These are phyloP conservation scores for Fragilaria crotonensis DNA, from an alignment of 108 stramenopile genomes.

Conservation along the genomic window DNA sequence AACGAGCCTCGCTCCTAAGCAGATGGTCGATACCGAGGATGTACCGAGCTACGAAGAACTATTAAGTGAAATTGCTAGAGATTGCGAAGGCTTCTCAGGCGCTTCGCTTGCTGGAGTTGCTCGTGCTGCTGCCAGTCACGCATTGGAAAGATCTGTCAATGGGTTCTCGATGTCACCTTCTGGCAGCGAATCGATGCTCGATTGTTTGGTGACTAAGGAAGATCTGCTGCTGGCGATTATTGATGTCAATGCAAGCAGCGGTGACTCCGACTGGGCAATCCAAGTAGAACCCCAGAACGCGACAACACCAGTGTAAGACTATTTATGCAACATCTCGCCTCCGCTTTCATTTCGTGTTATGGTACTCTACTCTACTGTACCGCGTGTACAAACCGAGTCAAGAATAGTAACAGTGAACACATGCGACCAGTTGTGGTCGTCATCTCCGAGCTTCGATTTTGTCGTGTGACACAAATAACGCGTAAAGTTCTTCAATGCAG, in stretches of 20 bases:
- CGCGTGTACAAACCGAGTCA: no score
- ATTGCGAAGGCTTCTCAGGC: conserved; percentile 75
- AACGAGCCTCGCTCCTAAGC: neutral
- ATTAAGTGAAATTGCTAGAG: conserved; percentile 42
- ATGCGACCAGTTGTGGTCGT: neutral
- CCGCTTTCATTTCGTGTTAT: neutral
- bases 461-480: neutral
- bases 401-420: no score
- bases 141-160: conserved; percentile 58
- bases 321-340: neutral
- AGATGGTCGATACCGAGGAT: conserved; percentile 1
- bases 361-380: no score
- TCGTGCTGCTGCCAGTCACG: conserved; percentile 73
- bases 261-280: conserved; percentile 14
- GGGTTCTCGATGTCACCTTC: conserved; percentile 27
- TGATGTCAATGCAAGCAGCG: conserved; percentile 48
- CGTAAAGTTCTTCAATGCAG: neutral
- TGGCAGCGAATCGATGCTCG: conserved; percentile 21
- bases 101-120: conserved; percentile 71
- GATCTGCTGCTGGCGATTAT: conserved; percentile 62
- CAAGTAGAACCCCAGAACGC: conserved; percentile 6
- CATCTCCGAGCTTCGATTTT: neutral
- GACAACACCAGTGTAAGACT: neutral
- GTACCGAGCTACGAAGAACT: conserved; percentile 51
- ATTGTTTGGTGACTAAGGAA: conserved; percentile 59